These are phyloP conservation scores for Mycena olivaceomarginata DNA, from an alignment of 768 basidiomycete species.

Conservation along the genomic window DNA sequence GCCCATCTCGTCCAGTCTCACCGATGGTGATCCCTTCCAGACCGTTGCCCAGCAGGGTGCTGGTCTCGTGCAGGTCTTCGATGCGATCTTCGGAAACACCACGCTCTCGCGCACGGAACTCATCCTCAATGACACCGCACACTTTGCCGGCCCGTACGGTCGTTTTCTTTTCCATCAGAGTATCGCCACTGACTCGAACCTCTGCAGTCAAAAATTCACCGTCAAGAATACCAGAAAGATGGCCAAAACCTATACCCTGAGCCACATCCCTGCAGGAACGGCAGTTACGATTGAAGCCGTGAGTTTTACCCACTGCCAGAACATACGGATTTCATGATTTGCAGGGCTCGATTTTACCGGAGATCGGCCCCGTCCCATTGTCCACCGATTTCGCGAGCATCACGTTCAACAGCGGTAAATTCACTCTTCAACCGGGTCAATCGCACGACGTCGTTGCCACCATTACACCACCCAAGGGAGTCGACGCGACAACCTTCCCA, in stretches of 20 bases:
- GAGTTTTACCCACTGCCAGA: not conserved
- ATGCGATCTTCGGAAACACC: conserved; percentile 70
- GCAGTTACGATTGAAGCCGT: conserved; percentile 50
- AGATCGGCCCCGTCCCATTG: conserved; percentile 71
- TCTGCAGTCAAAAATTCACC: conserved; percentile 66
- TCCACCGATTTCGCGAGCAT: conserved; percentile 67
- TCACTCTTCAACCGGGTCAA: conserved; percentile 58
- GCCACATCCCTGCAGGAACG: conserved; percentile 68
- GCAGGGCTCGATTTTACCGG: conserved; percentile 63
- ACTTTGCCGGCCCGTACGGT: conserved; percentile 61
- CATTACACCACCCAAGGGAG: conserved; percentile 67
- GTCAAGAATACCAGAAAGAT: conserved; percentile 69
- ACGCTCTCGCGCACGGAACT: conserved; percentile 72
- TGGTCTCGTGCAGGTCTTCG: conserved; percentile 74
- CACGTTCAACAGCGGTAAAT: conserved; percentile 62
- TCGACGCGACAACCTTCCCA: conserved; percentile 63
- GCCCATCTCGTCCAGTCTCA: conserved; percentile 63
- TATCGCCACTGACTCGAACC: conserved; percentile 44
- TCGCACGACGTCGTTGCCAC: conserved; percentile 60
- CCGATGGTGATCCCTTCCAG: conserved; percentile 70
- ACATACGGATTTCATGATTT: not conserved
- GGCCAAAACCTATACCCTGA: conserved; percentile 54
- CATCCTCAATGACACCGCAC: conserved; percentile 77
- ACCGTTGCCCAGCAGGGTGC: conserved; percentile 73
- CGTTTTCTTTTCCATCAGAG: conserved; percentile 69